Conservation (phyloP, 2,329 filamentous ascomycete species). For the Xylariales sp. region DNA sequence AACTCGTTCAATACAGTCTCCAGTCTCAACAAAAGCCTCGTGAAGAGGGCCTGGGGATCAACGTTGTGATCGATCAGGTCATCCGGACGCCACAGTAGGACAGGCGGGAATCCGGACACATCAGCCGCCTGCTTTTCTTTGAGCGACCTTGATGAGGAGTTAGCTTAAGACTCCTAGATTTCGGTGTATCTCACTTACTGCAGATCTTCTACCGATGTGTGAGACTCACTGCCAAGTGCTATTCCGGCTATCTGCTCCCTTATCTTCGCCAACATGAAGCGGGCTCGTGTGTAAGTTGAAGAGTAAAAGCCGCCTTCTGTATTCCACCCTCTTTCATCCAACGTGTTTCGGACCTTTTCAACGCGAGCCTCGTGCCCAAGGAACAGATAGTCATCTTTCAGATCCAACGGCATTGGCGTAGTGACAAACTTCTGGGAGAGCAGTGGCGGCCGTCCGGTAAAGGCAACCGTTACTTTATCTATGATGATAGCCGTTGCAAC, state of each 20-base stretch:
- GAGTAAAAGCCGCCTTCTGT: constrained; percentile 24
- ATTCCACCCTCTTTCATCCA: constrained; percentile 33
- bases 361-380: constrained; percentile 22
- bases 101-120: constrained; percentile 30
- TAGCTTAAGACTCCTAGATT: not conserved
- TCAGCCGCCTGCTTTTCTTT: constrained; percentile 2
- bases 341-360: constrained; percentile 22
- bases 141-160: not conserved
- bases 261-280: constrained; percentile 38
- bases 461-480: constrained; percentile 34
- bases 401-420: constrained; percentile 34
- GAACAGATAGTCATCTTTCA: constrained; percentile 31
- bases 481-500: constrained; percentile 28
- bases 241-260: constrained; percentile 57
- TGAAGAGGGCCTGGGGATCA: constrained; percentile 31
- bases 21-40: constrained; percentile 41
- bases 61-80: constrained; percentile 30
- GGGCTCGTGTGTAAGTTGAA: constrained; percentile 26
- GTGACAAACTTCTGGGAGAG: constrained; percentile 31
- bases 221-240: constrained; percentile 35
- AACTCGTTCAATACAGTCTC: constrained; percentile 54
- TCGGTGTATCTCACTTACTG: constrained; percentile 5
- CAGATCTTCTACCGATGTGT: not conserved
- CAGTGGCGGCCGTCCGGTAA: constrained; percentile 37
- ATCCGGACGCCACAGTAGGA: constrained; percentile 33